Evolutionary conservation across 108 stramenopile species (phyloP), one percentile per base, ranked within the genome.

Genomic region (Nitzschia inconspicua): DNA sequence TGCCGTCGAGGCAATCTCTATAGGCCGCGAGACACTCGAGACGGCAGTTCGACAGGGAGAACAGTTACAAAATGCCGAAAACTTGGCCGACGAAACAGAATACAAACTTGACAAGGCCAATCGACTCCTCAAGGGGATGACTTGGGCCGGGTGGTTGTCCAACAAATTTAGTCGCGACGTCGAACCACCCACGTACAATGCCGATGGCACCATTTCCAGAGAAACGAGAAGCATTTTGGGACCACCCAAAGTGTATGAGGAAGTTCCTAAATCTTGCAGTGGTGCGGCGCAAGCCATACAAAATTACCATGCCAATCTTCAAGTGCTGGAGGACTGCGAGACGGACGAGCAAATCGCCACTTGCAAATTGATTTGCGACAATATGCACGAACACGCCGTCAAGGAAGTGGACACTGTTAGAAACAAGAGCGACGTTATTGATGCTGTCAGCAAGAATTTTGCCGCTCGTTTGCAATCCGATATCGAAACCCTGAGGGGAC

Each of bases 91-190:
- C 28, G 67, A 69, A 40, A 77, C 71, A 25, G 49, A 73, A 37
- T 78, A 76, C 52, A 73, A 60, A 29, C 47, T 80, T 19, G 79
- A 85, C 34, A 65, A 72, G 46, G 80, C 79, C 4, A 57, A 42
- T 34, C 63, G 83, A 19, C 24, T 85, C 0, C 37, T 85, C 30
- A 44, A 65, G 28, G 77, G 77, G 9, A 85, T 85, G 83, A 78
- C 78, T 1, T 85, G 79, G 83, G 52, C 69, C 28, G 83, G 83
- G 22, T 85, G 79, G 79, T n/a, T 76, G 51, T 50, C 63, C 35
- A 85, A 85, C 57, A 78, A 62, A 56, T 76, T 85, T 35, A 68
- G 66, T 22, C 56, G 41, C 44, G 76, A 75, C 6, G 40, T 75
- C 3, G 65, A 63, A 37, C 63, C 75, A 19, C 74, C 74, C 11